Conservation (phyloP, 441 rosid species). For the Populus tomentosa region DNA sequence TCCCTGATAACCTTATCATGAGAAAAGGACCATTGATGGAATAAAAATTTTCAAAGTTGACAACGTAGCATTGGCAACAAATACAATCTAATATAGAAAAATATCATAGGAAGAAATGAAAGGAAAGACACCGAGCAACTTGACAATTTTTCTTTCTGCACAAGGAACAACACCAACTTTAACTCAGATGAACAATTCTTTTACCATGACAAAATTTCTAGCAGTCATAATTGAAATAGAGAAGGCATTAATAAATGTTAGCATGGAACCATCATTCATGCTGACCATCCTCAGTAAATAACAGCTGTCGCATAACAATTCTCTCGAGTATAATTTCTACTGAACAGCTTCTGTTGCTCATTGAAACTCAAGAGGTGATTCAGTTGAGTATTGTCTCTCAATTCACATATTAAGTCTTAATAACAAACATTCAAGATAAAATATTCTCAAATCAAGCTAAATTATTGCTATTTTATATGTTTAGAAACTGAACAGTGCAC, state of each 20-base stretch:
- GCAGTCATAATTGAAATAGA: no score
- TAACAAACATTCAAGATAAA: not conserved
- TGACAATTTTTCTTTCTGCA: not conserved
- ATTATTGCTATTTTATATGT: not conserved
- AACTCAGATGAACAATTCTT: not conserved
- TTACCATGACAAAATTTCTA: no score
- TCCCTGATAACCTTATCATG: no score
- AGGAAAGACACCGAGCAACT: not conserved
- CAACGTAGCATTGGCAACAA: no score
- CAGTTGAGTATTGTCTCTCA: not conserved
- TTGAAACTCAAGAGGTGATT: not conserved
- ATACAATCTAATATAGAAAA: not conserved
- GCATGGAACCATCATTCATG: no score
- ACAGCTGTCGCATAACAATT: no score
- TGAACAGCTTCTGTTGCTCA: no score
- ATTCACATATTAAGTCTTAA: not conserved
- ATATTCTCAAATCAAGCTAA: not conserved
- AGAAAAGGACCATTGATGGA: no score
- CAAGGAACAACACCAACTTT: not conserved
- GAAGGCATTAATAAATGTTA: no score
- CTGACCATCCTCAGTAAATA: no score
- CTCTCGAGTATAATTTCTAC: no score
- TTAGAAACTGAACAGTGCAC: not conserved
- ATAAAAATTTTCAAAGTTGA: no score
- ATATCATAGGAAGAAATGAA: not conserved